Conservation (phyloP, 805 yeast genomes). For the Saccharomycopsis schoenii region DNA sequence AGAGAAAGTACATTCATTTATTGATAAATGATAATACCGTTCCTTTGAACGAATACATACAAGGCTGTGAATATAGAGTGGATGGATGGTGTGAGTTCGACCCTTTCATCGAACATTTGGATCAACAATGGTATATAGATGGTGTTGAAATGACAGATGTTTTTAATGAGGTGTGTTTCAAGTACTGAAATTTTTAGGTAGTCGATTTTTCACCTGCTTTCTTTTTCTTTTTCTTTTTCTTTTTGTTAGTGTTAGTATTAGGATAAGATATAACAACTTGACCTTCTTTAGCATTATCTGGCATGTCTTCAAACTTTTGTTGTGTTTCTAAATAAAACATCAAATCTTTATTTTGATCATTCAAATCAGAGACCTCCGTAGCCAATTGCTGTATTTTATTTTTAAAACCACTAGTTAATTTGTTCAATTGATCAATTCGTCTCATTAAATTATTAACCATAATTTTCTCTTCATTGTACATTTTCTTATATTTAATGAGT, state of each 20-base stretch:
- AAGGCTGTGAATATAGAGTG: constrained; percentile 17
- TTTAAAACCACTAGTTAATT: constrained; percentile 21
- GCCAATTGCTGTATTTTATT: constrained; percentile 23
- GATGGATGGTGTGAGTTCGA: constrained; percentile 20
- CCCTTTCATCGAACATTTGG: constrained; percentile 14
- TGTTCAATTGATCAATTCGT: constrained; percentile 29
- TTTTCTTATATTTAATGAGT: constrained; percentile 8
- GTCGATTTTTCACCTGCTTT: constrained; percentile 5
- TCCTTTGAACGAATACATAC: constrained; percentile 15
- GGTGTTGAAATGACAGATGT: constrained; percentile 3
- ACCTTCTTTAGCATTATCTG: constrained; percentile 67
- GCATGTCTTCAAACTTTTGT: constrained; percentile 60
- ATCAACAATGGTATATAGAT: constrained; percentile 8
- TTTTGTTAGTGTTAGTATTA: constrained; percentile 1
- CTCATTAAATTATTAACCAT: constrained; percentile 33
- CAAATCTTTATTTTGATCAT: constrained; percentile 61
- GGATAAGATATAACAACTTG: constrained; percentile 36
- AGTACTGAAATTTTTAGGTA: background rate
- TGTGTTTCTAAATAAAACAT: constrained; percentile 74
- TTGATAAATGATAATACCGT: constrained; percentile 19
- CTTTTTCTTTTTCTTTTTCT: constrained; percentile 18
- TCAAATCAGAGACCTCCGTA: constrained; percentile 36
- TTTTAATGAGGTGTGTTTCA: background rate
- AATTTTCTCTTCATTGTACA: constrained; percentile 38
- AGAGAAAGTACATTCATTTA: constrained; percentile 17